Percentiles rank a stretch among this genome's conserved stretches.
phyloP scores from a whole-genome alignment of 805 yeast species.

The Ogataea kodamae region DNA sequence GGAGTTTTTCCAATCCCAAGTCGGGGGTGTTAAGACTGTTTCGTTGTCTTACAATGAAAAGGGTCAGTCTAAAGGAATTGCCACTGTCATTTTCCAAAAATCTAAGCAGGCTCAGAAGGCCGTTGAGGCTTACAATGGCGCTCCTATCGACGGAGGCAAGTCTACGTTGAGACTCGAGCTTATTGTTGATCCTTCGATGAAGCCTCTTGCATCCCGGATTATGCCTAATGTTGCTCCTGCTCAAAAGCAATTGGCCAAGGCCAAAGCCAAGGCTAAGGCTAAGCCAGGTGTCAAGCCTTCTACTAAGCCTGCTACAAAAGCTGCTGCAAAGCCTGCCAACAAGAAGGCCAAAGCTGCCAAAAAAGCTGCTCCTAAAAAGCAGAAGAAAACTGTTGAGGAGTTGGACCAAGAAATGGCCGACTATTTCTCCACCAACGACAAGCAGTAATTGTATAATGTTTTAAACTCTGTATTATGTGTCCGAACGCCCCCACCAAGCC shows the following conservation, averaged over 20 bases:
- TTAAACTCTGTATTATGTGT: constrained; percentile 8
- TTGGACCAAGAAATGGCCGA: constrained; percentile 98
- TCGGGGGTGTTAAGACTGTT: constrained; percentile 79
- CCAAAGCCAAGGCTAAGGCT: constrained; percentile 13
- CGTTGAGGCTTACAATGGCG: constrained; percentile 81
- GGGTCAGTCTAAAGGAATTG: constrained; percentile 90
- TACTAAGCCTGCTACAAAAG: constrained; percentile 9
- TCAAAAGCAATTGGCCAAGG: constrained; percentile 7
- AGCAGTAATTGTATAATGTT: constrained; percentile 9
- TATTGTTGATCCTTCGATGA: constrained; percentile 78
- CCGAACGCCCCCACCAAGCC: constrained; percentile 17
- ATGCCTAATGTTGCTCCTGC: constrained; percentile 38
- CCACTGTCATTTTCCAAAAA: constrained; percentile 74
- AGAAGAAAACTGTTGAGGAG: constrained; percentile 80
- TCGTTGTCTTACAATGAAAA: constrained; percentile 75
- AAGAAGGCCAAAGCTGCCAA: constrained; percentile 42
- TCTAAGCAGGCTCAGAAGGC: constrained; percentile 72
- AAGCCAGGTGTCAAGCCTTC: constrained; percentile 24
- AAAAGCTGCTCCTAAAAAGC: constrained; percentile 32
- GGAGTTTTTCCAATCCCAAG: constrained; percentile 85
- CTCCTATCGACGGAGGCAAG: constrained; percentile 88
- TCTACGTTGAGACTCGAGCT: constrained; percentile 73
- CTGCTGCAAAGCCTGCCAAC: constrained; percentile 26
- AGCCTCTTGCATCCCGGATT: constrained; percentile 73
- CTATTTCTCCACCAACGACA: constrained; percentile 64